Percentiles rank a stretch among this genome's conserved stretches.
phyloP scores from a whole-genome alignment of 495 filamentous ascomycete species.

The Aspergillus olivimuriae region DNA sequence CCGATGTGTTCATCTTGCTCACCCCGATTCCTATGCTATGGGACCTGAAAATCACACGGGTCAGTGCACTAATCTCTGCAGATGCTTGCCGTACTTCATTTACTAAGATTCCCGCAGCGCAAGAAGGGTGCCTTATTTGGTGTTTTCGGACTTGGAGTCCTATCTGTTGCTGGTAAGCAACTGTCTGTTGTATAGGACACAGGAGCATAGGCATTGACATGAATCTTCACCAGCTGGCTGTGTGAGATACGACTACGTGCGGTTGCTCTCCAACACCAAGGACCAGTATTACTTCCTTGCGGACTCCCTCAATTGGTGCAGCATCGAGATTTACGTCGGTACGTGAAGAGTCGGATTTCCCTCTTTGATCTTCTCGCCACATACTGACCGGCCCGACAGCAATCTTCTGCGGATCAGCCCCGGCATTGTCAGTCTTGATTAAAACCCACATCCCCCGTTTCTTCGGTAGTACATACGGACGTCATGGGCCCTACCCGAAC shows the following conservation, averaged over 20 bases:
- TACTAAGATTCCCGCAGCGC: slow-evolving; percentile 5
- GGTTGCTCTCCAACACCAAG: background rate
- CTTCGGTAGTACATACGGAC: background rate
- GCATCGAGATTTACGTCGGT: slow-evolving; percentile 11
- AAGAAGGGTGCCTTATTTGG: slow-evolving; percentile 6
- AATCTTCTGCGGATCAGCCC: slow-evolving; percentile 11
- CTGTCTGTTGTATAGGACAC: background rate
- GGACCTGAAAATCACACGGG: slow-evolving; percentile 25
- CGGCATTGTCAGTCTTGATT: slow-evolving; percentile 3
- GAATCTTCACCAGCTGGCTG: slow-evolving; percentile 1
- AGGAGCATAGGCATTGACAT: background rate
- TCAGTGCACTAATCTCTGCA: background rate
- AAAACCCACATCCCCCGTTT: background rate
- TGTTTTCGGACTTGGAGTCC: slow-evolving; percentile 7
- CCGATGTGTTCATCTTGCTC: slow-evolving; percentile 32
- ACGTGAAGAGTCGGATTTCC: background rate
- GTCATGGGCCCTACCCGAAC: background rate
- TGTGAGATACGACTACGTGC: slow-evolving; percentile 8
- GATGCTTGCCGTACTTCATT: background rate
- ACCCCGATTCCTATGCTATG: slow-evolving; percentile 34
- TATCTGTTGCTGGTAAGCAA: slow-evolving; percentile 7
- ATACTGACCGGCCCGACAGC: background rate
- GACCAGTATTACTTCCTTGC: slow-evolving; percentile 12
- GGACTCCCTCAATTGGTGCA: slow-evolving; percentile 15
- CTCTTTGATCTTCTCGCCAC: background rate